Conservation (phyloP, 345 rosid species). For the Hibiscus tridactylites region DNA sequence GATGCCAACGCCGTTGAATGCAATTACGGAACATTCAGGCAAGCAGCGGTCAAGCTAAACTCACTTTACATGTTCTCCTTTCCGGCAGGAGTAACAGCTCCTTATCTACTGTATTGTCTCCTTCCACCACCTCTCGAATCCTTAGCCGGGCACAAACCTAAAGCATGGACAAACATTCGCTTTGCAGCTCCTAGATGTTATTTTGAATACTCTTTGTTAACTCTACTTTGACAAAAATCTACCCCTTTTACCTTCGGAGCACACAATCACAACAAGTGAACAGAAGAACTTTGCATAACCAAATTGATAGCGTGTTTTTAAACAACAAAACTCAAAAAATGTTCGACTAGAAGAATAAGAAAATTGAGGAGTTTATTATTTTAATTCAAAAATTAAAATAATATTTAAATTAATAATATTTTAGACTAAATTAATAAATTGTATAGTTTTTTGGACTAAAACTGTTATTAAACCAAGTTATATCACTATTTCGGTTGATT, state of each 20-base stretch:
- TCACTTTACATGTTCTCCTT: neutral
- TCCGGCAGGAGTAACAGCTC: neutral
- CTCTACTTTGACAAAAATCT: slow-evolving; percentile 6
- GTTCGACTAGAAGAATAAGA: too few species aligned
- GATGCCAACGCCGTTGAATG: neutral
- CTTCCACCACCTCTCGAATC: slow-evolving; percentile 21
- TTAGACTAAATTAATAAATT: too few species aligned
- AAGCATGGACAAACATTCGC: slow-evolving; percentile 59
- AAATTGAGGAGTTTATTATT: too few species aligned
- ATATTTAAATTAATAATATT: too few species aligned
- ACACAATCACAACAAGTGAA: neutral
- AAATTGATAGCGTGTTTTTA: too few species aligned
- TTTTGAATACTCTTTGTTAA: slow-evolving; percentile 31
- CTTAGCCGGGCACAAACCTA: slow-evolving; percentile 37
- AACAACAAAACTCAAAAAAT: too few species aligned
- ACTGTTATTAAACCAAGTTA: too few species aligned
- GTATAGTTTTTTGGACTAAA: too few species aligned
- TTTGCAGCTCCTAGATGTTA: slow-evolving; percentile 57
- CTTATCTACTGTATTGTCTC: slow-evolving; percentile 9
- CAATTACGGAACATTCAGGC: neutral
- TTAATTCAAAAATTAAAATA: too few species aligned
- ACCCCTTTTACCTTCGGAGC: too few species aligned
- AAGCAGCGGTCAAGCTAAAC: neutral
- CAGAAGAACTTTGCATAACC: slow-evolving; percentile 26
- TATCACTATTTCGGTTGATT: too few species aligned